Evolutionary conservation across 345 rosid genomes (phyloP), one percentile per base, ranked within the genome.

Genomic region (Zanthoxylum bungeanum): DNA sequence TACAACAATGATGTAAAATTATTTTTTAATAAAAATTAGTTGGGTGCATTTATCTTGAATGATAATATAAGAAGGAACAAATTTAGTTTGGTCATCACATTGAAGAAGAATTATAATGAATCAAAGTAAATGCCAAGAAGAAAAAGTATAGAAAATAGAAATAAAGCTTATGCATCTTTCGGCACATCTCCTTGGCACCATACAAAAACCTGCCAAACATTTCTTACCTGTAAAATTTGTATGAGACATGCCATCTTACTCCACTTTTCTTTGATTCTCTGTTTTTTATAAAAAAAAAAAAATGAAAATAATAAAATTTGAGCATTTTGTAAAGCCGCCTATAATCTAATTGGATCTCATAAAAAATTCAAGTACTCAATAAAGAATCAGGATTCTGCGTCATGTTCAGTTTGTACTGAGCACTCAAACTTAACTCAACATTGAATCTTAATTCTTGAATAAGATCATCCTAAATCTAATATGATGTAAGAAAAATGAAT

Each of bases 161-260:
- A n/a, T 19, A 33, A 8, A 16, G 60, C 17, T 58, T 16, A 58
- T 31, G n/a, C n/a, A n/a, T n/a, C n/a, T n/a, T n/a, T n/a, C n/a
- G 79, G 84, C 73, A 61, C 59, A 49, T 33, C n/a, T n/a, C 68
- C 62, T 24, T 60, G 66, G 76, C 76, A n/a, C 46, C 60, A 64
- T 34, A 34, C 65, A 42, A 31, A 9, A 44, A 44, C 77, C 80
- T 37, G 78, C 81, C 83, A 84, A 82, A 82, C 79, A 10, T 64
- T 56, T 59, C 67, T 36, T 59, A 42, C 77, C 73, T 57, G 58
- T 78, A 56, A 56, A 31, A 10, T 22, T 17, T n/a, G 55, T 19
- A 40, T 21, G 27, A 66, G 66, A 66, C 82, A 66, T 75, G 68
- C 69, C 81, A 69, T 61, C 76, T 76, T 27, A 57, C 50, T 68